These are phyloP conservation scores for Tetrapisispora arboricola DNA, from an alignment of 805 yeast species.

Conservation along the genomic window DNA sequence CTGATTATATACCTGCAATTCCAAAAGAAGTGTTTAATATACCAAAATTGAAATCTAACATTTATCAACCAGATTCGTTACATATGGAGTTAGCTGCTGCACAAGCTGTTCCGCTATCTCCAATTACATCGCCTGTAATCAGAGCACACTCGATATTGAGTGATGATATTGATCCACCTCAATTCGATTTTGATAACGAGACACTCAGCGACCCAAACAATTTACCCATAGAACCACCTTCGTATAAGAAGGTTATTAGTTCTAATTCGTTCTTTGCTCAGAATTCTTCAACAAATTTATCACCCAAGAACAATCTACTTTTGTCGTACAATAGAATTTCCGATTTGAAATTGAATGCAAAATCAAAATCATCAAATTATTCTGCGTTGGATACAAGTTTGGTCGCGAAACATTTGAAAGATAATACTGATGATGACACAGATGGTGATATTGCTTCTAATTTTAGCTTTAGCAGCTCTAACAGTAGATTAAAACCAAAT, in stretches of 20 bases:
- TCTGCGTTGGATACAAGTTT: constrained; percentile 6
- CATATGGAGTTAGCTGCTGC: constrained; percentile 44
- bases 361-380: not conserved
- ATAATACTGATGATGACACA: not conserved
- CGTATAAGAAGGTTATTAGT: constrained; percentile 25
- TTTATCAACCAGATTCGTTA: constrained; percentile 45
- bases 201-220: not conserved
- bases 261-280: not conserved
- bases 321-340: not conserved
- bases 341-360: not conserved
- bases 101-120: constrained; percentile 31
- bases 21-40: constrained; percentile 10
- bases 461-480: constrained; percentile 7
- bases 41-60: constrained; percentile 34
- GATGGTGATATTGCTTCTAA: constrained; percentile 12
- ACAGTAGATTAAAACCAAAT: not conserved
- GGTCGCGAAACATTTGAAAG: too few species aligned
- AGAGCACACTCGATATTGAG: constrained; percentile 22
- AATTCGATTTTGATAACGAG: constrained; percentile 11
- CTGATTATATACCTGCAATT: not conserved
- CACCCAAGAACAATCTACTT: not conserved
- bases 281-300: not conserved
- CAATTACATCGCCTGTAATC: constrained; percentile 2
- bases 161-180: constrained; percentile 14
- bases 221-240: constrained; percentile 28